Evolutionary conservation across 805 yeast genomes (phyloP), one percentile per base, ranked within the genome.

Genomic region (Zygosaccharomyces lentus): DNA sequence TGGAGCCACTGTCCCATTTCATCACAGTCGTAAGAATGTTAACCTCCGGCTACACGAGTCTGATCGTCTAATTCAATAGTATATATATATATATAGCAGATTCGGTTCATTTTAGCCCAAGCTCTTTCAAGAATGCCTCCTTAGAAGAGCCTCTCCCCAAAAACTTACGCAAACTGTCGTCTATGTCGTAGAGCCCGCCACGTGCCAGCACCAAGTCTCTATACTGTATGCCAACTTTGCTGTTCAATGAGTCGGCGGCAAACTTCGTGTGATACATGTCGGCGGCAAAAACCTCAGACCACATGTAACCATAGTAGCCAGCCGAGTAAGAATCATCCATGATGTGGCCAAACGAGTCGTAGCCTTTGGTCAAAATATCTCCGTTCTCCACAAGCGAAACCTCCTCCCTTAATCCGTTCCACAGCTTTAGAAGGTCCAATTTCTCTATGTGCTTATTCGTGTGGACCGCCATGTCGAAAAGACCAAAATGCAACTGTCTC

Each of bases 261-360:
- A 87, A 87, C 58, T 77, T 75, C 4, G 86, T 68, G 63, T 84
- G 80, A 69, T 77, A 87, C 61, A 87, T 84, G 64, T 87, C 96
- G 6, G 87, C 77, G 1, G 95, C 93, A 70, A 82, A 87, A 12
- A 86, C 95, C 58, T 81, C 82, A 2, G 95, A 84, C 82, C 88
- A 87, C 68, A 87, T 67, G 64, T 87, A 87, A 1, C 95, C 95
- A 57, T 87, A 87, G 67, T 87, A 87, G 3, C 90, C 89, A 9
- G 90, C 81, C 45, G 86, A 91, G 64, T 87, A 87, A 13, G 95
- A 91, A 31, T 88, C 88, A 71, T 82, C 78, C 62, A 86, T 77
- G 45, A 77, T 74, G 61, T 87, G 96, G 2, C 87, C 87, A 62
- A 87, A 87, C 0, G 88, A 80, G 26, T 82, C 80, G 58, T 78